Base-by-base conservation (phyloP, 495 filamentous ascomycete genomes). In the Tuber umbilicatum region DNA sequence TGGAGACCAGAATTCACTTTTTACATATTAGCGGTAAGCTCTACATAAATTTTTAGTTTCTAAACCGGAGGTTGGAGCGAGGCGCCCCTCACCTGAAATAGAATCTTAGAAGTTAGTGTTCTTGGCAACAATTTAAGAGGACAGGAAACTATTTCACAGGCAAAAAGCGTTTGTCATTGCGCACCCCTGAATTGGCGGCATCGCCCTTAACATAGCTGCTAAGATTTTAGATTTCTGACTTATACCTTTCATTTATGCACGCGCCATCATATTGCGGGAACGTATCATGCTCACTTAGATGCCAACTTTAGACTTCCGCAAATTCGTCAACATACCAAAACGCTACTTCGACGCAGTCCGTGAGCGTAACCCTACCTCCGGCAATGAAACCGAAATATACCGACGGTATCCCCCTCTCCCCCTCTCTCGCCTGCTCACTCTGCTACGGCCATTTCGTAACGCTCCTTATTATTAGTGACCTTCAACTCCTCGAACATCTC, bases 311-410 rank as follows among this genome's bases (percentile, higher is more conserved):
- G 69, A 70, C 35, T 70, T 70, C 41, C 38, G 41, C 38, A 39
- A 3, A 16, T 70, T 70, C 16, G 10, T 70, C 12, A 16, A 5
- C 0, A 70, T 70, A 70, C 69, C 69, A 40, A 31, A 21, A 43
- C 16, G 69, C 69, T 70, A n/a, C 35, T 70, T 70, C 17, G 35
- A 38, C 0, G 69, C 69, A 31, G 69, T 70, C 16, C 69, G 43
- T n/a, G 69, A 70, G 16, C 69, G 69, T 31, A 43, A 70, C 6
- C 38, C 69, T 39, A 70, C 27, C n/a, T n/a, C n/a, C 27, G 69
- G 41, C 12, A 39, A 42, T 17, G 69, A 70, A 31, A 70, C 41
- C 14, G 21, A 5, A 17, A 70, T 70, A 70, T 70, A 70, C 41
- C 35, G 69, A 38, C 4, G 38, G 69, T 42, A 70, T 7, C 4